phyloP scores from a whole-genome alignment of 2,329 filamentous ascomycete genomes.

The Hypoxylon sp. region DNA sequence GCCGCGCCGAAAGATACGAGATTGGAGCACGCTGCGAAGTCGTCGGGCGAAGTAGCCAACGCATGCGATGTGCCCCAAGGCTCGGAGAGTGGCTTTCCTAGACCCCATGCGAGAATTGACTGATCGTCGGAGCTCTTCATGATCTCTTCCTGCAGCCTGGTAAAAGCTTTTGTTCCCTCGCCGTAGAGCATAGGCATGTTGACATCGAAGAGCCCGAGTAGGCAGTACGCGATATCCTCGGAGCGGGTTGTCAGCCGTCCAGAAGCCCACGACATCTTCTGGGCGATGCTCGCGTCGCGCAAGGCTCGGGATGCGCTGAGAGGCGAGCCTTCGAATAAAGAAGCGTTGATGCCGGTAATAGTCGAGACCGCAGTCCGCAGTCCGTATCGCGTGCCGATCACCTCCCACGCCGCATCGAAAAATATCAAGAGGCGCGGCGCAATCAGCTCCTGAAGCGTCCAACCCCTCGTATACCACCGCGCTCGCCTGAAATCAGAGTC shows the following conservation, averaged over 20 bases:
- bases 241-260: conserved; percentile 34
- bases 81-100: neutral
- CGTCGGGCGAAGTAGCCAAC: conserved; percentile 14
- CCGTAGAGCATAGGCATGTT: conserved; percentile 48
- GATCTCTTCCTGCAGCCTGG: conserved; percentile 12
- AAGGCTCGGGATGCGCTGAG: neutral
- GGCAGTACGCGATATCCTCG: conserved; percentile 45
- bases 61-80: conserved; percentile 12
- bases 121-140: conserved; percentile 19
- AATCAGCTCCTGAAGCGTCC: conserved; percentile 1
- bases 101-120: conserved; percentile 10
- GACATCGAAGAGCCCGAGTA: conserved; percentile 47
- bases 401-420: neutral
- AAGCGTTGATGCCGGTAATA: neutral
- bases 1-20: conserved; percentile 2
- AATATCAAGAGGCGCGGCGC: conserved; percentile 5
- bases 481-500: neutral
- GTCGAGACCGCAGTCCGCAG: neutral
- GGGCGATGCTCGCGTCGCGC: conserved; percentile 35
- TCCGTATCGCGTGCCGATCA: neutral
- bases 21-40: conserved; percentile 15
- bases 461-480: conserved; percentile 15
- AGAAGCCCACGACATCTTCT: conserved; percentile 47
- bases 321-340: neutral
- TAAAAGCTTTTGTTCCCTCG: conserved; percentile 18